Evolutionary conservation across 2,329 filamentous ascomycete genomes (phyloP), one percentile per base, ranked within the genome.

Genomic region (Xylaria sp.): DNA sequence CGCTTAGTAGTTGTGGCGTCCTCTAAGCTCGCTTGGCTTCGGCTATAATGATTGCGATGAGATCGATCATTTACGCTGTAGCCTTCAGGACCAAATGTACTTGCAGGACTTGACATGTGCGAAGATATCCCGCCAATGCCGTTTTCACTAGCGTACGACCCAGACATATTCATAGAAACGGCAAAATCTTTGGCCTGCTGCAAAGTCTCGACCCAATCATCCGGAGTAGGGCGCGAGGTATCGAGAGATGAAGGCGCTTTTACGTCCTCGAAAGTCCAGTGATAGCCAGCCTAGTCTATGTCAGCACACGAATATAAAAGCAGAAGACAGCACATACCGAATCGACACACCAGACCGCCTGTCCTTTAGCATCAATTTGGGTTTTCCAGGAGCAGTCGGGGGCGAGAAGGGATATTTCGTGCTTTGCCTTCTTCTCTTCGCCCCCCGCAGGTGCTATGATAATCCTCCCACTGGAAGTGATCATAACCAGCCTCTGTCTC

Each of bases 381-480:
- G 86, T 93, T 77, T 88, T 91, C 90, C 93, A 98, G 30, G 87
- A 84, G 73, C 90, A 93, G 61, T 93, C 94, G 2, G 91, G 83
- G 2, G 87, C 86, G 23, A 97, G 83, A 30, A 99, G 84, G n/a
- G 93, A 93, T 41, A 99, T 89, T 73, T 99, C 96, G 75, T 93
- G 87, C 79, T 99, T 99, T 25, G 93, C 88, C 79, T 96, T 94
- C 82, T 99, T 99, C 78, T 98, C 95, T 71, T 97, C 96, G 0
- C 95, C 96, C 7, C 95, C 94, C 28, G 94, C 91, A 5, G 96
- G 93, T 13, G 93, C 95, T 76, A 99, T 86, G 56, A 99, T 90
- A 60, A 99, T 91, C 50, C 96, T 90, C 18, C 92, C 96, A 74
- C 92, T 93, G 0, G 93, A 97, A 2, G 96, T 99, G 62, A 99